Percentiles rank a stretch among this genome's conserved stretches.
These are phyloP conservation scores for Phialocephala sp. DNA, from an alignment of 2,329 filamentous ascomycete genomes.

Conservation along the genomic window DNA sequence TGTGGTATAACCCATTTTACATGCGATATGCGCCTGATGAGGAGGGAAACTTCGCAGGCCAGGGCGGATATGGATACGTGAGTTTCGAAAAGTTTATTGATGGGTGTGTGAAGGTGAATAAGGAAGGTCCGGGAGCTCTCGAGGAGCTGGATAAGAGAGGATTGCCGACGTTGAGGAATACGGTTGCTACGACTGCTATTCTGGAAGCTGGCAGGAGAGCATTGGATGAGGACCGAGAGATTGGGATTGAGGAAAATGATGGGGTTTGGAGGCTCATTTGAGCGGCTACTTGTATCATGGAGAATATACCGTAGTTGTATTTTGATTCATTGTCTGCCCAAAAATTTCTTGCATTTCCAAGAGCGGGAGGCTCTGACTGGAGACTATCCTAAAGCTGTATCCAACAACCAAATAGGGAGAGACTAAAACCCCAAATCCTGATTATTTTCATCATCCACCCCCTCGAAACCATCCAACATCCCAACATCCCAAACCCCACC, in stretches of 20 bases:
- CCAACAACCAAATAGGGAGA: background rate
- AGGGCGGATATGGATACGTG: conserved; percentile 91
- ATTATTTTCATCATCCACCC: background rate
- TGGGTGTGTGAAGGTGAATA: conserved; percentile 78
- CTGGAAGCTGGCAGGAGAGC: conserved; percentile 84
- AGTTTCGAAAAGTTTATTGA: conserved; percentile 97
- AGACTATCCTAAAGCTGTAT: too few relatives aligned
- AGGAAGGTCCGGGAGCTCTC: conserved; percentile 73
- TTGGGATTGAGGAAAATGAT: conserved; percentile 73
- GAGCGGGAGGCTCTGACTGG: background rate
- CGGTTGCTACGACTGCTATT: conserved; percentile 89
- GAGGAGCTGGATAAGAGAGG: conserved; percentile 80
- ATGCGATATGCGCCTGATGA: conserved; percentile 95
- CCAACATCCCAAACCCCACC: too few relatives aligned
- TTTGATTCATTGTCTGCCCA: conserved; percentile 2
- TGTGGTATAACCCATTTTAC: conserved; percentile 95
- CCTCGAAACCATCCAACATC: background rate
- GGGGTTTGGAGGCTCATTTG: conserved; percentile 69
- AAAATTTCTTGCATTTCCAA: background rate
- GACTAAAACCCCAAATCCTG: conserved; percentile 2
- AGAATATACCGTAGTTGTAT: background rate
- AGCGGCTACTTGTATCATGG: background rate
- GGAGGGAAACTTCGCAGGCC: conserved; percentile 91
- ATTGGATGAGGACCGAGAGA: conserved; percentile 79
- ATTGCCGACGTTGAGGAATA: conserved; percentile 85